Base-by-base conservation (phyloP, 2,329 filamentous ascomycete species). In the Clonostachys rhizophaga region DNA sequence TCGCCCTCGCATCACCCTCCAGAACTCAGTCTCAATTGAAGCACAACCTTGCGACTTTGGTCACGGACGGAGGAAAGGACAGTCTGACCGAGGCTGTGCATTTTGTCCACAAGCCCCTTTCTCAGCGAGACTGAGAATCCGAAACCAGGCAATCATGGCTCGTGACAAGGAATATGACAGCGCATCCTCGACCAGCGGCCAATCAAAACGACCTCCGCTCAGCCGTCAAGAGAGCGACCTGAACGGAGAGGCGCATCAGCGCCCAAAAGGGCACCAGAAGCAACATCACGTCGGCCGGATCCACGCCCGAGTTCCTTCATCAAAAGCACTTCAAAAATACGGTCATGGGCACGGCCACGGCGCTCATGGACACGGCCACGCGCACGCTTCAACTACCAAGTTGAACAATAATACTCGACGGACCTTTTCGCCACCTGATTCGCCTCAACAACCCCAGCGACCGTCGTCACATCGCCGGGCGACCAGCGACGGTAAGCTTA, bases 121-220 rank as follows among this genome's bases (percentile, higher is more conserved):
- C 24, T 30, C 24, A 30, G 24, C 24, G 24, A 30, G 9, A 30
- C 24, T 30, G 24, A 30, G 24, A 30, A 30, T 30, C 24, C 24
- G 24, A 30, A 30, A 18, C 36, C 36, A n/a, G 36, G 36, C 57
- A 62, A 54, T 53, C 62, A 70, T 67, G 71, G 60, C 66, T 58
- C 65, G 64, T 57, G 72, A 74, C 59, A 68, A 63, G 62, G 71
- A 78, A 56, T 60, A 59, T 56, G 70, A 75, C 63, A 72, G 70
- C 65, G 64, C 69, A 64, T 67, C 70, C 55, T 62, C 67, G 54
- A 63, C 40, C 34, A 40, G 64, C 60, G 65, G 67, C 76, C 76
- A 79, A 79, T 79, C 75, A 79, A 79, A 78, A 67, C 71, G 72
- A 24, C 69, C 74, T 58, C 54, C 65, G 47, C 61, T 64, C 58